Evolutionary conservation across 1,284 basidiomycete genomes (phyloP).

Genomic region (Neonothopanus nambi): DNA sequence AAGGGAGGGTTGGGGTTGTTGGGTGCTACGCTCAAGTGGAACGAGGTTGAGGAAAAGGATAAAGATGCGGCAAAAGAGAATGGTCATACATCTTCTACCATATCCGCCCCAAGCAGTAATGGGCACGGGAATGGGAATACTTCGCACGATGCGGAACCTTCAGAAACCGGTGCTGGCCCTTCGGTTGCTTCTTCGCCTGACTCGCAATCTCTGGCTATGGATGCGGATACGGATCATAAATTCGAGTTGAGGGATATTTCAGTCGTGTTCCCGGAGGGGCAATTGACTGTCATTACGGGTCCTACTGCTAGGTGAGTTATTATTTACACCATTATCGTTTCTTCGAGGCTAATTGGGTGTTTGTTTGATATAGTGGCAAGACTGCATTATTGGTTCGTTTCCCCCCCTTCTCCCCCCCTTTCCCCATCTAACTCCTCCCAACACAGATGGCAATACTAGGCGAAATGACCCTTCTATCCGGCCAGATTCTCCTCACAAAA

Average conservation of each 20-base stretch:
- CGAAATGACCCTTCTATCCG: not conserved
- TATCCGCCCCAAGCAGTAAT: not conserved
- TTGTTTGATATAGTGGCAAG: not conserved
- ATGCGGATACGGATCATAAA: not conserved
- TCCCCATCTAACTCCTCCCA: not conserved
- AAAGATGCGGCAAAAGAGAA: too few relatives aligned
- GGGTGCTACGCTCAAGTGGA: slow-evolving; percentile 10
- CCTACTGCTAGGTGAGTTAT: slow-evolving; percentile 9
- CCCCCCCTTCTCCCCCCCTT: not conserved
- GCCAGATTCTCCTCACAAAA: not conserved
- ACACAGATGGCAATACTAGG: not conserved
- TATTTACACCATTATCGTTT: too few relatives aligned
- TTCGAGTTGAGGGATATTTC: slow-evolving; percentile 58
- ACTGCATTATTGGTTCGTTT: not conserved
- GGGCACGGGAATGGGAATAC: not conserved
- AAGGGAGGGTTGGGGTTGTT: slow-evolving; percentile 3
- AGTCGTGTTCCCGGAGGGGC: slow-evolving; percentile 69
- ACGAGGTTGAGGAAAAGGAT: slow-evolving; percentile 5
- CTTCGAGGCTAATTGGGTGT: too few relatives aligned
- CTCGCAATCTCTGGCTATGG: too few relatives aligned
- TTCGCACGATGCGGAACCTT: not conserved
- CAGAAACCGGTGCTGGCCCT: too few relatives aligned
- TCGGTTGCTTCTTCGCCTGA: too few relatives aligned
- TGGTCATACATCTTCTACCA: too few relatives aligned
- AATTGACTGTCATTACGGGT: slow-evolving; percentile 64